Conservation (phyloP, 345 rosid species). For the Eucalyptus pumila region DNA sequence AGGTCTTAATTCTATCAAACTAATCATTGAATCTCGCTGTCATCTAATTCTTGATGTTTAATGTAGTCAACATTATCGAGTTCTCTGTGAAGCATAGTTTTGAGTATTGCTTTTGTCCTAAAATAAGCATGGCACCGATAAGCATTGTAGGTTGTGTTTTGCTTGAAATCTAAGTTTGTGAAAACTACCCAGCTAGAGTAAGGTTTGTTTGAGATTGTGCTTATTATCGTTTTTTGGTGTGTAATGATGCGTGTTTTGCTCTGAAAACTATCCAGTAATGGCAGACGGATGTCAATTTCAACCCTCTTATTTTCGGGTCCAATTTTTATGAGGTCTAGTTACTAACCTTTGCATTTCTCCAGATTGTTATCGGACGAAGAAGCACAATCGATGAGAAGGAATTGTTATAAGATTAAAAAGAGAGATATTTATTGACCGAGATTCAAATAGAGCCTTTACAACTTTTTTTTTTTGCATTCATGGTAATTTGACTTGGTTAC, state of each 20-base stretch:
- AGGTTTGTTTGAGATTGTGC: neutral
- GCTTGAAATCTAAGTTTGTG: neutral
- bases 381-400: too few relatives aligned
- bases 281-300: rapidly evolving
- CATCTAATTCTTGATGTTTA: neutral
- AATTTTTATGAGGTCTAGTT: neutral
- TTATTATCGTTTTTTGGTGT: too few relatives aligned
- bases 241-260: too few relatives aligned
- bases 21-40: neutral
- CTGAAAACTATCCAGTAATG: too few relatives aligned
- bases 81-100: neutral
- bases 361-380: neutral
- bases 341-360: neutral
- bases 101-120: neutral
- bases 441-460: too few relatives aligned
- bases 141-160: neutral
- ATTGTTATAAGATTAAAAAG: too few relatives aligned
- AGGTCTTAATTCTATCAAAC: neutral
- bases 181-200: neutral
- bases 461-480: too few relatives aligned
- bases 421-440: rapidly evolving
- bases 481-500: too few relatives aligned
- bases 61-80: neutral
- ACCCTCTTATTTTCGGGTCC: neutral
- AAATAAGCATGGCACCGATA: neutral